These are phyloP conservation scores for Paecilomyces sp. DNA, from an alignment of 2,329 filamentous ascomycete species.

Conservation along the genomic window DNA sequence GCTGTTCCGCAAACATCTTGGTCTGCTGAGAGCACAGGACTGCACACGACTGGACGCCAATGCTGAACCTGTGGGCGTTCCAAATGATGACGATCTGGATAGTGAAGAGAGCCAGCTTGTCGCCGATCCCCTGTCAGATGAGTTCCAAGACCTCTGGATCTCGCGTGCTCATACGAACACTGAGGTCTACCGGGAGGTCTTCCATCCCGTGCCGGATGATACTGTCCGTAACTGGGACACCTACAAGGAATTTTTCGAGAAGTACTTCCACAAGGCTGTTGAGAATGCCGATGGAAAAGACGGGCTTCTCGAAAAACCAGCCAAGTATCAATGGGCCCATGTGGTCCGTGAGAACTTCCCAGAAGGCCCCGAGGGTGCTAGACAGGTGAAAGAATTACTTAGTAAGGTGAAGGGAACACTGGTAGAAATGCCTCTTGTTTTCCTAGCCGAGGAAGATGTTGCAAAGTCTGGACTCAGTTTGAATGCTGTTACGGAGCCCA, in stretches of 20 bases:
- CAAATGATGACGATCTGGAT: slow-evolving; percentile 50
- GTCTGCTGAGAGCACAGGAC: slow-evolving; percentile 67
- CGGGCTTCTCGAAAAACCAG: slow-evolving; percentile 28
- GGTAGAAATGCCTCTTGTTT: slow-evolving; percentile 87
- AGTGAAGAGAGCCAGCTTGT: slow-evolving; percentile 44
- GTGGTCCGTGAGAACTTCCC: slow-evolving; percentile 72
- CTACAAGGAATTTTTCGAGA: slow-evolving; percentile 57
- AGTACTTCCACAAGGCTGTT: slow-evolving; percentile 46
- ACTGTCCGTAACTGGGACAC: slow-evolving; percentile 52
- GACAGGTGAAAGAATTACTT: slow-evolving; percentile 65
- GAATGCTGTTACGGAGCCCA: slow-evolving; percentile 63
- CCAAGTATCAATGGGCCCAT: slow-evolving; percentile 74
- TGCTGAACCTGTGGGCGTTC: slow-evolving; percentile 50
- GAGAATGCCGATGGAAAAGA: slow-evolving; percentile 39
- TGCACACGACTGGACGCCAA: slow-evolving; percentile 54
- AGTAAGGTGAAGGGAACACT: slow-evolving; percentile 60
- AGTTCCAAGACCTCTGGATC: slow-evolving; percentile 52
- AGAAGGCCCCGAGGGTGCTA: slow-evolving; percentile 55
- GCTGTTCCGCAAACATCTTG: slow-evolving; percentile 86
- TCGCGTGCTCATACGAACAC: slow-evolving; percentile 52
- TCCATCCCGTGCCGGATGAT: slow-evolving; percentile 57
- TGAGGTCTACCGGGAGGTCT: slow-evolving; percentile 53
- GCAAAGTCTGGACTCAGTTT: slow-evolving; percentile 71
- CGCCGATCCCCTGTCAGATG: slow-evolving; percentile 51
- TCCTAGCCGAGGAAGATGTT: slow-evolving; percentile 78